Evolutionary conservation across 1,284 basidiomycete genomes (phyloP).

Genomic region (Pisolithus thermaeus): DNA sequence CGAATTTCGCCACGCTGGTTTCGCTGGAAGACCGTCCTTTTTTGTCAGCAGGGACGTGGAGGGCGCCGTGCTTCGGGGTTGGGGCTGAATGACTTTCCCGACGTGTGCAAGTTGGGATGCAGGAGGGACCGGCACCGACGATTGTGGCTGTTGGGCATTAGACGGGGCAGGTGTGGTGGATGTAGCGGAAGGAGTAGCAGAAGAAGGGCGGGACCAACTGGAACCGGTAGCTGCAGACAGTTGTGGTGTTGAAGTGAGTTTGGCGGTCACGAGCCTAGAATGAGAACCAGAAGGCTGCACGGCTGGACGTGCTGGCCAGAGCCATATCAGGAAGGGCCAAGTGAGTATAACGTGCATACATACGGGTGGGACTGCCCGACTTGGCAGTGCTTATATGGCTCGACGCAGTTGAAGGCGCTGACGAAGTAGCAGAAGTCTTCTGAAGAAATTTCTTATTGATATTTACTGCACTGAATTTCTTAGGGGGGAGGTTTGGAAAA

Average conservation of each 20-base stretch:
- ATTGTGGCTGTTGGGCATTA: conserved; percentile 30
- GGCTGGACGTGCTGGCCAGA: conserved; percentile 48
- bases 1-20: conserved; percentile 61
- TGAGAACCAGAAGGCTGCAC: conserved; percentile 54
- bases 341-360: conserved; percentile 23
- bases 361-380: conserved; percentile 46
- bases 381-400: conserved; percentile 41
- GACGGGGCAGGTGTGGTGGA: conserved; percentile 39
- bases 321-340: conserved; percentile 2
- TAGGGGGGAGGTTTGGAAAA: conserved; percentile 51
- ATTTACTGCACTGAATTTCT: conserved; percentile 82
- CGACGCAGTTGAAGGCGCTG: conserved; percentile 33
- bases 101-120: conserved; percentile 48
- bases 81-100: conserved; percentile 67
- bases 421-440: conserved; percentile 53
- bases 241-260: conserved; percentile 65
- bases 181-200: conserved; percentile 49
- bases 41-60: conserved; percentile 34
- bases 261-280: conserved; percentile 78
- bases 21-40: conserved; percentile 39
- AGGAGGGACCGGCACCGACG: conserved; percentile 26
- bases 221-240: conserved; percentile 50
- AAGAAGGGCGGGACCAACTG: conserved; percentile 76
- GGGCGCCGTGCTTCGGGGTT: conserved; percentile 40
- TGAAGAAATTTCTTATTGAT: conserved; percentile 94